A percentile compares a stretch with the other conserved stretches of the same genome.
Evolutionary conservation across 2,329 filamentous ascomycete species (phyloP).

Genomic region (Diaporthe caulivora): DNA sequence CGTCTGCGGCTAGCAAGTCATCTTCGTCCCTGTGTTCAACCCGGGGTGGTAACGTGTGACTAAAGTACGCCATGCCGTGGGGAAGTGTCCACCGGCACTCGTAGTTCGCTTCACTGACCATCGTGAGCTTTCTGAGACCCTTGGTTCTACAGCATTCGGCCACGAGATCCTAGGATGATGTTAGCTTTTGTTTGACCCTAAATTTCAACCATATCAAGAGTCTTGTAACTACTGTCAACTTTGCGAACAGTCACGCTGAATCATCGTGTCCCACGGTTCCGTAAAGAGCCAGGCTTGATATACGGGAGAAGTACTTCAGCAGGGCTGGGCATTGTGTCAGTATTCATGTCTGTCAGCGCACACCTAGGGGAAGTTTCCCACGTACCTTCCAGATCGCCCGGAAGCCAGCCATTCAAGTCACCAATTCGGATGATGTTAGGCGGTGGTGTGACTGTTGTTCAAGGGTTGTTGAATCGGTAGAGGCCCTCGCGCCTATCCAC

Average conservation of each 20-base stretch:
- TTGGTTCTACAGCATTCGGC: not conserved
- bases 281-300: slow-evolving; percentile 1
- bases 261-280: not conserved
- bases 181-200: not conserved
- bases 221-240: not conserved
- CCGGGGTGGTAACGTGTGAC: too few species aligned
- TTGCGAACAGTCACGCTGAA: not conserved
- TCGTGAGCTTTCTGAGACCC: not conserved
- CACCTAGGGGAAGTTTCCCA: not conserved
- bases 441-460: too few species aligned
- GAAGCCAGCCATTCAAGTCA: not conserved
- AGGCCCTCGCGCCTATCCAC: not conserved
- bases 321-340: not conserved
- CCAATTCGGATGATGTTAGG: too few species aligned
- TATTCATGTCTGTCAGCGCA: not conserved
- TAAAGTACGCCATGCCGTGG: too few species aligned
- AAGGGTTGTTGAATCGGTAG: not conserved
- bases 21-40: not conserved
- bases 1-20: not conserved
- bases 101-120: not conserved
- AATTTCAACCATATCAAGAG: not conserved
- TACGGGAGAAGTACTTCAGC: not conserved
- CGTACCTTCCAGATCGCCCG: not conserved
- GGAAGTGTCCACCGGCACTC: not conserved
- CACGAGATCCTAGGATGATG: not conserved